phyloP scores from a whole-genome alignment of 805 yeast species.

The Candida hispaniensis region DNA sequence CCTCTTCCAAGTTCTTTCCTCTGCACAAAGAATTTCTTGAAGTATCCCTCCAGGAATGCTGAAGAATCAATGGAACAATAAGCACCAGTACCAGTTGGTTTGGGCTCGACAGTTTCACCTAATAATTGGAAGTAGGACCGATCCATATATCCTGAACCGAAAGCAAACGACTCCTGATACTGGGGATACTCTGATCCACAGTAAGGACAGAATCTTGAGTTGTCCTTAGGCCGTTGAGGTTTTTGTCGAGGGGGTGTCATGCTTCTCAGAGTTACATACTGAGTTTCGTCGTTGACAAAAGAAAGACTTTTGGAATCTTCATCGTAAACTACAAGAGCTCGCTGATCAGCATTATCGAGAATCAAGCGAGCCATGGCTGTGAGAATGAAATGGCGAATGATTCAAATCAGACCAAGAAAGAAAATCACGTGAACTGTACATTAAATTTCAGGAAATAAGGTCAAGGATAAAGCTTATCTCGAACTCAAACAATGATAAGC shows the following conservation, averaged over 20 bases:
- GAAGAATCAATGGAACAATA: slow-evolving; percentile 20
- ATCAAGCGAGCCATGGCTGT: too few relatives aligned
- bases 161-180: background rate
- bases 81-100: background rate
- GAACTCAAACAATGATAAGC: too few relatives aligned
- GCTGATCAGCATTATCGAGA: slow-evolving; percentile 13
- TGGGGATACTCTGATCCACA: slow-evolving; percentile 8
- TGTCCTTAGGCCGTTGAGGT: slow-evolving; percentile 6
- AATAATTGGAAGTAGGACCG: slow-evolving; percentile 11
- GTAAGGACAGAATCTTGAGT: slow-evolving; percentile 2
- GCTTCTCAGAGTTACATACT: slow-evolving; percentile 6
- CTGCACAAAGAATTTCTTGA: slow-evolving; percentile 50
- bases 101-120: slow-evolving; percentile 5
- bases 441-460: too few relatives aligned
- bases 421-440: too few relatives aligned
- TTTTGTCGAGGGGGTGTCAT: slow-evolving; percentile 6
- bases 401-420: too few relatives aligned
- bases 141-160: slow-evolving; percentile 2
- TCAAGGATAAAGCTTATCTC: too few relatives aligned
- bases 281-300: slow-evolving; percentile 9
- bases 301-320: slow-evolving; percentile 3
- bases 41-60: slow-evolving; percentile 76
- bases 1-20: slow-evolving; percentile 64
- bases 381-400: too few relatives aligned
- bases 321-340: slow-evolving; percentile 9